These are phyloP conservation scores for Sabuloglossum arenarium DNA, from an alignment of 495 filamentous ascomycete species.

Conservation along the genomic window DNA sequence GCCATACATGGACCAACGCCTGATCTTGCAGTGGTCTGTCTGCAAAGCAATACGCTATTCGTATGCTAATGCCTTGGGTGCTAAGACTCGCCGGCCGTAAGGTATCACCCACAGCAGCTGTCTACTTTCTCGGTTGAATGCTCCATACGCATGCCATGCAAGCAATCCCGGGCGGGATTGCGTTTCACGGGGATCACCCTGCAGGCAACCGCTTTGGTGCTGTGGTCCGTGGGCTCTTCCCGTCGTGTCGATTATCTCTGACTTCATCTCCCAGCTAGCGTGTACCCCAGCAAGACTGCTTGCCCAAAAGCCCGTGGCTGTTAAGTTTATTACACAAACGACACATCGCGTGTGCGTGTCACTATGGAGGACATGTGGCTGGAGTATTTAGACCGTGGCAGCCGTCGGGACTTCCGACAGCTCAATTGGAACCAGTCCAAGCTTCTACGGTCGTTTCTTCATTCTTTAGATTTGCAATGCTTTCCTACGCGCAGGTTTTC, in stretches of 20 bases:
- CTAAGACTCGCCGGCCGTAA: not conserved
- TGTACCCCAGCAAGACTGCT: not conserved
- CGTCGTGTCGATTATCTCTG: slow-evolving; percentile 1
- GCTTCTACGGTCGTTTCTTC: not conserved
- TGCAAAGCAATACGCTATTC: not conserved
- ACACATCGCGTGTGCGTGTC: slow-evolving; percentile 1
- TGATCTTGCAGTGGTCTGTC: not conserved
- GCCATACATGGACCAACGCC: not conserved
- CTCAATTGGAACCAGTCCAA: not conserved
- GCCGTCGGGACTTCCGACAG: not conserved
- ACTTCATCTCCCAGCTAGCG: not conserved
- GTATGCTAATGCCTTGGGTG: not conserved
- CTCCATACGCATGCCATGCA: not conserved
- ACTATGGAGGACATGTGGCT: not conserved
- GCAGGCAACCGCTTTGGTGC: not conserved
- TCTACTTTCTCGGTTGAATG: not conserved
- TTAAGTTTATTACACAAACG: not conserved
- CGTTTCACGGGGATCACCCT: not conserved
- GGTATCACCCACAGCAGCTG: not conserved
- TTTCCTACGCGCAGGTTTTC: not conserved
- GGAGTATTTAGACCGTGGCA: not conserved
- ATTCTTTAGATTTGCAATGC: not conserved
- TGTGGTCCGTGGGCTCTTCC: slow-evolving; percentile 1
- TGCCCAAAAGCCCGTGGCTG: not conserved
- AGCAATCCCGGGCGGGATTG: not conserved